A percentile compares a stretch with the other conserved stretches of the same genome.
Evolutionary conservation across 805 yeast genomes (phyloP).

Genomic region (Kodamaea jinghongensis): DNA sequence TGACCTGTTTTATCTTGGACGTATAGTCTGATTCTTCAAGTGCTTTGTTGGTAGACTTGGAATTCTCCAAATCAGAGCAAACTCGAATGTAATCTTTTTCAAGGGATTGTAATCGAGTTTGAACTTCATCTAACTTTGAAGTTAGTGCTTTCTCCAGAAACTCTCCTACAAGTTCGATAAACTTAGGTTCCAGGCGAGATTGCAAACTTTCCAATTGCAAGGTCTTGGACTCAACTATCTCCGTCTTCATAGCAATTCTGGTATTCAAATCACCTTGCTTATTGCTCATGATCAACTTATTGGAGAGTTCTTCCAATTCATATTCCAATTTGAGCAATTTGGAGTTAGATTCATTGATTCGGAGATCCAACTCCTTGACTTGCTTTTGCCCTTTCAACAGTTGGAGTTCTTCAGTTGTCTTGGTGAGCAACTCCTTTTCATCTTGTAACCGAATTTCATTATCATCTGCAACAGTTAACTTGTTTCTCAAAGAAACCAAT

Average conservation of each 20-base stretch:
- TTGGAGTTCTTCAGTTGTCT: conserved; percentile 34
- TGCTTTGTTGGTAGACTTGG: neutral
- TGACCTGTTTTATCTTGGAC: conserved; percentile 5
- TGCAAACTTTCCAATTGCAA: conserved; percentile 27
- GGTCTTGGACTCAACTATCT: conserved; percentile 33
- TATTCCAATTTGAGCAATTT: conserved; percentile 29
- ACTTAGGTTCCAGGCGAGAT: conserved; percentile 18
- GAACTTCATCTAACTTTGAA: conserved; percentile 4
- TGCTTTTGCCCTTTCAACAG: conserved; percentile 18
- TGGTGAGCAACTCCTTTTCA: conserved; percentile 42
- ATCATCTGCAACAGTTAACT: conserved; percentile 34
- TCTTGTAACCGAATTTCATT: conserved; percentile 48
- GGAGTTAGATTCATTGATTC: conserved; percentile 38
- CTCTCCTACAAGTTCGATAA: conserved; percentile 16
- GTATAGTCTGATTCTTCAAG: conserved; percentile 7
- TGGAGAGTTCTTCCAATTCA: conserved; percentile 51
- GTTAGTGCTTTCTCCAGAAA: conserved; percentile 9
- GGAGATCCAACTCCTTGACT: conserved; percentile 25
- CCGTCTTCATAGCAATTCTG: conserved; percentile 45
- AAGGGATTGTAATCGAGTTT: neutral
- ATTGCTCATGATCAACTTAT: conserved; percentile 49
- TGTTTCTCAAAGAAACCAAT: conserved; percentile 34
- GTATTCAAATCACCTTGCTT: conserved; percentile 60
- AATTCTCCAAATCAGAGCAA: conserved; percentile 4
- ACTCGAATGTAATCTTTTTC: conserved; percentile 1